Conservation (phyloP, 495 filamentous ascomycete species). For the Cercophora newfieldiana region DNA sequence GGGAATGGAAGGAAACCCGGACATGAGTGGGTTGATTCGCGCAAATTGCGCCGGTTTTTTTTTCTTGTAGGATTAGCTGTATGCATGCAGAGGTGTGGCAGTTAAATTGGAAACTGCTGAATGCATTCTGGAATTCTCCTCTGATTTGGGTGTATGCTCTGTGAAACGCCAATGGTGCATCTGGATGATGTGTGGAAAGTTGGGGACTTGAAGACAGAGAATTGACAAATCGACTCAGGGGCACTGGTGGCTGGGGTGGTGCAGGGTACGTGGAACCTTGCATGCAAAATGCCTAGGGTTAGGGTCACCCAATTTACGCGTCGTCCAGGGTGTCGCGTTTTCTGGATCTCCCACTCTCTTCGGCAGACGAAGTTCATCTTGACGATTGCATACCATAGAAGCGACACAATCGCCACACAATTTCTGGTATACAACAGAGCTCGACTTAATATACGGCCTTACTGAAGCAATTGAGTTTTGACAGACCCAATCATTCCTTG, state of each 20-base stretch:
- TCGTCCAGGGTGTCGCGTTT: conserved; percentile 28
- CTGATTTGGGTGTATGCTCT: neutral
- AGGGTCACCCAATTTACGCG: conserved; percentile 26
- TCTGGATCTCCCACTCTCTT: neutral
- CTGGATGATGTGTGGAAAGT: too few species aligned
- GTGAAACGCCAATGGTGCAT: too few species aligned
- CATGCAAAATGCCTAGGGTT: neutral
- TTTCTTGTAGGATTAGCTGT: conserved; percentile 7
- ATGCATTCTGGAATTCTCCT: neutral
- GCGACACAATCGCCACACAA: neutral
- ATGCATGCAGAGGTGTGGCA: neutral
- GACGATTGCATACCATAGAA: conserved; percentile 6
- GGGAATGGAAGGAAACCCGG: too few species aligned
- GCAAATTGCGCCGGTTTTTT: neutral
- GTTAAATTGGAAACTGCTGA: neutral
- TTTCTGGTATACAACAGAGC: neutral
- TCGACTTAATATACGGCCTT: neutral
- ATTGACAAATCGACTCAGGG: neutral
- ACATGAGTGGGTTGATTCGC: too few species aligned
- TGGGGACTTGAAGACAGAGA: too few species aligned
- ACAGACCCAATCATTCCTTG: neutral
- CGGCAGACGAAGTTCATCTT: neutral
- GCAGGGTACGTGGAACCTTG: neutral
- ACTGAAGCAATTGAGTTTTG: neutral
- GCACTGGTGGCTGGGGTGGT: neutral